Percentiles rank a stretch among this genome's conserved stretches.
These are phyloP conservation scores for Barbarea vulgaris DNA, from an alignment of 345 rosid species.

Conservation along the genomic window DNA sequence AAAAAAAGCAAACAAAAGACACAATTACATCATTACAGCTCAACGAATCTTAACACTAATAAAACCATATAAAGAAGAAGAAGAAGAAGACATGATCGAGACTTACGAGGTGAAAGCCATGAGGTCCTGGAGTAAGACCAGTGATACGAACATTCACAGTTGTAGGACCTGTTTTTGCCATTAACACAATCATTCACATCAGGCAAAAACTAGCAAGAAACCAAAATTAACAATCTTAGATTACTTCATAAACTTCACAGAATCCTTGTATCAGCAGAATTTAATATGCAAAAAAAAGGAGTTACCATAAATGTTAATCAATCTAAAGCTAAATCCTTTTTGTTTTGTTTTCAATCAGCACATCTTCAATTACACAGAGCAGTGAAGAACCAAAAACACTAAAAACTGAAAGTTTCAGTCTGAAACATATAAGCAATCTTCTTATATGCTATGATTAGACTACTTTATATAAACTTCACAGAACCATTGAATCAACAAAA, in stretches of 20 bases:
- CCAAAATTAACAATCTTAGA: neutral
- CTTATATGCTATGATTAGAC: neutral
- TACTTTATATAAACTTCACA: neutral
- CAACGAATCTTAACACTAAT: neutral
- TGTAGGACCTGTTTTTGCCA: slow-evolving; percentile 68
- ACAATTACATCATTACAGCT: neutral
- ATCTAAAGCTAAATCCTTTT: neutral
- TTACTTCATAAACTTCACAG: neutral
- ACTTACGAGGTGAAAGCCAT: slow-evolving; percentile 87
- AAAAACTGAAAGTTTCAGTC: no score
- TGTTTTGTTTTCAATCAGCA: neutral
- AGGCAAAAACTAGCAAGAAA: neutral
- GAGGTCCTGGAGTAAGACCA: slow-evolving; percentile 88
- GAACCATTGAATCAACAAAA: neutral
- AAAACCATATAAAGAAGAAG: no score
- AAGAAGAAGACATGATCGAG: neutral
- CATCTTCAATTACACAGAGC: neutral
- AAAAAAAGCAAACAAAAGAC: neutral
- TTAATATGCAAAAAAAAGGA: neutral
- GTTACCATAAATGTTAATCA: neutral
- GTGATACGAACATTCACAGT: slow-evolving; percentile 81
- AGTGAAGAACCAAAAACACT: neutral
- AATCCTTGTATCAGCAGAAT: neutral
- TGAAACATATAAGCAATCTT: no score
- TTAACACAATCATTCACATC: slow-evolving; percentile 17